Evolutionary conservation across 176 grass and related monocot species (phyloP), one percentile per base, ranked within the genome.

Genomic region (Typha latifolia): DNA sequence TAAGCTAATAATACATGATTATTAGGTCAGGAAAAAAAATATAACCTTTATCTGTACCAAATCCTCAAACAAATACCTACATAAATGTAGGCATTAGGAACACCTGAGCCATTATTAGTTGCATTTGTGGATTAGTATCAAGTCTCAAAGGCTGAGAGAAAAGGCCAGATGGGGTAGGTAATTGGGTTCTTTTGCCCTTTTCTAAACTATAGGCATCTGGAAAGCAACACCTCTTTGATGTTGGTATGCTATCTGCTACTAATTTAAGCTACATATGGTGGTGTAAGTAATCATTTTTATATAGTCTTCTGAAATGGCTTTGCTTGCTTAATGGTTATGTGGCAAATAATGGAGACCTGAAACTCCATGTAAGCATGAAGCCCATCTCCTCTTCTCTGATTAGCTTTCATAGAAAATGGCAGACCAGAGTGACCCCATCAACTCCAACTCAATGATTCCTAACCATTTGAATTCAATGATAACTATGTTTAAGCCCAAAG

Each of bases 121-220:
- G 74, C 49, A 49, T 62, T 76, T 63, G 48, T 14, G 21, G 79
- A 67, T 51, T 71, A 22, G 15, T 71, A 62, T 75, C 70, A 77
- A 51, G 32, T 66, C 73, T 48, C 68, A 70, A 81, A 85, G 67
- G 78, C 65, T 69, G 81, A 73, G 74, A 67, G 16, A 67, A 63
- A 32, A 64, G 22, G 50, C 67, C 34, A 63, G 51, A 19, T 71
- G 56, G 53, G 49, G 71, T 70, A 79, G 79, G 75, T 86, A 71
- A 64, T 71, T 63, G 14, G 71, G 63, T 64, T 67, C 69, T 72
- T 67, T 72, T 55, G 71, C 74, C 74, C 71, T 22, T 63, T 68
- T 63, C 48, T 74, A 71, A 67, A 63, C 67, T 75, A 64, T 55
- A 48, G 69, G 48, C 51, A 63, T 51, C 71, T 75, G 63, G 64